Base-by-base conservation (phyloP, 73 alveolate species). In the Uronychia binucleata region DNA sequence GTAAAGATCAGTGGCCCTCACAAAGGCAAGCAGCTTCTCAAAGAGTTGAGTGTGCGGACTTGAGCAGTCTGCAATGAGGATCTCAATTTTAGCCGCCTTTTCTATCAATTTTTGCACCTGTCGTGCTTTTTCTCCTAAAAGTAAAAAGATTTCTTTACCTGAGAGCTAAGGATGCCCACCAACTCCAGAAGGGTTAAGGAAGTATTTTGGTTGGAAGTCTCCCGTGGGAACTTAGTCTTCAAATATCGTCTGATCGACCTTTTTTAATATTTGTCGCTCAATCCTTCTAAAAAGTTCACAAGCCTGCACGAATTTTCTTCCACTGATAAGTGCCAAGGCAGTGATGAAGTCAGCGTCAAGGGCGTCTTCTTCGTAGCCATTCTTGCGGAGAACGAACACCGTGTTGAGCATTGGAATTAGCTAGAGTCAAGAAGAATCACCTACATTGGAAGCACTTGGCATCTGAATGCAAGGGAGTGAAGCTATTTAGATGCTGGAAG, bases 41-140 rank as follows among this genome's bases (percentile, higher is more conserved):
- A 60, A 1, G 1, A 90, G 77, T 74, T 86, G 85, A 31, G 91
- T 76, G 78, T 93, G 96, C 84, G 90, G 88, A 75, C 81, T 90
- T 80, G 89, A 91, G 0, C 94, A 90, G 32, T 93, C 97, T 1
- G 97, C 95, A 14, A 90, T 90, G 57, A 93, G 58, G 11, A 93
- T 79, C 78, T 93, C 97, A 32, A 93, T 34, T 67, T 90, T 60
- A 13, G 94, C 94, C 28, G 92, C 90, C 67, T 74, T 84, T n/a
- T 85, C 86, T 33, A 89, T 28, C n/a, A 67, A 33, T 67, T 58
- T 31, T 89, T 81, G 75, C 33, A 1, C 75, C 33, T 57, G 59
- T 30, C 33, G 76, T 31, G 1, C 75, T 75, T 33, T 80, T 59
- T 46, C 78, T n/a, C 28, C 33, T 25, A 79, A 84, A 84, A 0